phyloP scores from a whole-genome alignment of 2,329 filamentous ascomycete genomes.

The Venturia carpophila region DNA sequence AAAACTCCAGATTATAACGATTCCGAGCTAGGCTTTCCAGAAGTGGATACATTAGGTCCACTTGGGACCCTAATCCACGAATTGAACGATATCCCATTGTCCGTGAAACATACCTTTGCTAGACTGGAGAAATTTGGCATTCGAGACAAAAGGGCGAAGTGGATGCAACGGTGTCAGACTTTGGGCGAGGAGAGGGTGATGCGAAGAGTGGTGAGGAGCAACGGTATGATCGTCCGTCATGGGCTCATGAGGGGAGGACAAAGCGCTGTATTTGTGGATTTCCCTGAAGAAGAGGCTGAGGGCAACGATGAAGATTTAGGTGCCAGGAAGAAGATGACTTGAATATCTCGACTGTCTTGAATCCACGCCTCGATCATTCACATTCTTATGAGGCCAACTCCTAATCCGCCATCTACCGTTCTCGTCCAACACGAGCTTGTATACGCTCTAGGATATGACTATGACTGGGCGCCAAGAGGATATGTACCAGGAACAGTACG shows the following conservation, averaged over 20 bases:
- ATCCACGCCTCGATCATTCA: neutral
- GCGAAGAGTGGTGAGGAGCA: neutral
- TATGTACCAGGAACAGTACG: too few relatives aligned
- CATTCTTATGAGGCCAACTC: neutral
- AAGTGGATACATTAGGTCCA: neutral
- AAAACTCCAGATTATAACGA: neutral
- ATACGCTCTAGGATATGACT: too few relatives aligned
- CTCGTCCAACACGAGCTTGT: too few relatives aligned
- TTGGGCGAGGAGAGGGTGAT: neutral
- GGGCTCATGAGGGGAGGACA: neutral
- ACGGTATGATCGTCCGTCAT: neutral
- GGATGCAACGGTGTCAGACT: neutral
- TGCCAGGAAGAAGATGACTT: too few relatives aligned
- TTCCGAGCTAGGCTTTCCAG: neutral
- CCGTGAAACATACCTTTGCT: neutral
- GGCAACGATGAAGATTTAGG: neutral
- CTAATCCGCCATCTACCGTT: neutral
- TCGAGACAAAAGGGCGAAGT: neutral
- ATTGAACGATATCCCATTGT: neutral
- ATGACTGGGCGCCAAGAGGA: too few relatives aligned
- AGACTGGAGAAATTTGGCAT: neutral
- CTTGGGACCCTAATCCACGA: neutral
- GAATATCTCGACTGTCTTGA: neutral
- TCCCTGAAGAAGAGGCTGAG: neutral
- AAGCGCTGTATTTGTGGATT: neutral